These are phyloP conservation scores for Hanseniaspora lachancei DNA, from an alignment of 805 yeast genomes.

Conservation along the genomic window DNA sequence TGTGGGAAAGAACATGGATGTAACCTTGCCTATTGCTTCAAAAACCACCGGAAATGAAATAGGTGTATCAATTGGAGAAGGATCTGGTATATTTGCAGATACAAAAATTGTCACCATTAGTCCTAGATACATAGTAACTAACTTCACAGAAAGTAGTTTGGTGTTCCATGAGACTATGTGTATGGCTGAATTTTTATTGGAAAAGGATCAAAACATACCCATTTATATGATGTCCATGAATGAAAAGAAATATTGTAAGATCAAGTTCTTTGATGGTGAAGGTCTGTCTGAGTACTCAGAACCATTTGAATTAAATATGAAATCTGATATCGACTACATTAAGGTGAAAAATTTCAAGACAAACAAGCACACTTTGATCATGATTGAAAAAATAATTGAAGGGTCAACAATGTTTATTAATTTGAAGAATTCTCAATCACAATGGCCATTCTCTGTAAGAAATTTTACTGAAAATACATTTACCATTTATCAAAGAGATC, in stretches of 20 bases:
- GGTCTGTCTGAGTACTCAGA: conserved; percentile 58
- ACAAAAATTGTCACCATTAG: conserved; percentile 67
- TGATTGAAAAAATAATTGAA: conserved; percentile 65
- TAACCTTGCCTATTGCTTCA: conserved; percentile 36
- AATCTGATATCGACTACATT: conserved; percentile 68
- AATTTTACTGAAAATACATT: conserved; percentile 84
- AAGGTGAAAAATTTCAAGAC: conserved; percentile 51
- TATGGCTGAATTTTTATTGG: conserved; percentile 35
- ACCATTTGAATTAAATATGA: conserved; percentile 49
- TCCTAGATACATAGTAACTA: conserved; percentile 70
- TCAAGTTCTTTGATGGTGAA: conserved; percentile 39
- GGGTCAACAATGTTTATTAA: conserved; percentile 70
- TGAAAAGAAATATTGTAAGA: conserved; percentile 44
- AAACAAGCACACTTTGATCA: conserved; percentile 51
- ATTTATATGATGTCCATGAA: conserved; percentile 45
- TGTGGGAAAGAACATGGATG: conserved; percentile 65
- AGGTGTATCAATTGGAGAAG: conserved; percentile 67
- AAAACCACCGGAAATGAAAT: conserved; percentile 52
- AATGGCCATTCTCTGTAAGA: conserved; percentile 88
- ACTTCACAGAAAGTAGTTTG: conserved; percentile 43
- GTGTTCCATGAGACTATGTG: conserved; percentile 59
- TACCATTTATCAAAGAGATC: conserved; percentile 74
- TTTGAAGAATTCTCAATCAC: conserved; percentile 53
- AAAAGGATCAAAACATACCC: conserved; percentile 39
- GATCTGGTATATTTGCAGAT: conserved; percentile 67